phyloP scores from a whole-genome alignment of 2,329 filamentous ascomycete species.

The Scytalidium sp. region DNA sequence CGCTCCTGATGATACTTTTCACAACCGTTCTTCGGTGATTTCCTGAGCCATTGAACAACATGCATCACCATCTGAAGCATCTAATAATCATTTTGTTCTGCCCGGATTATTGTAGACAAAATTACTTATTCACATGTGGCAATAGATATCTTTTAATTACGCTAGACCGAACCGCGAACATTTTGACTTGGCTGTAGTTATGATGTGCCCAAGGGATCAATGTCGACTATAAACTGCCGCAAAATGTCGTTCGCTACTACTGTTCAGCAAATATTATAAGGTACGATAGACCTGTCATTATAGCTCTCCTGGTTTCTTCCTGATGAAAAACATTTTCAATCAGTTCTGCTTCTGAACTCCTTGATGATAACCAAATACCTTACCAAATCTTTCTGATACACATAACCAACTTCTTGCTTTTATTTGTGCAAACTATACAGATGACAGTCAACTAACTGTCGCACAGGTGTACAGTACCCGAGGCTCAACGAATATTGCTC shows the following conservation, averaged over 20 bases:
- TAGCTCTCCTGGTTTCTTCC: slow-evolving; percentile 30
- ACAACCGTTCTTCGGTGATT: slow-evolving; percentile 28
- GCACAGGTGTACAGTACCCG: background rate
- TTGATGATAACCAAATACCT: slow-evolving; percentile 65
- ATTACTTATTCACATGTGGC: too few species aligned
- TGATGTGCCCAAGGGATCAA: too few species aligned
- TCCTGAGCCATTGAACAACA: slow-evolving; percentile 47
- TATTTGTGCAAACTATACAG: slow-evolving; percentile 29
- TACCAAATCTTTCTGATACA: slow-evolving; percentile 60
- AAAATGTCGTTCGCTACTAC: too few species aligned
- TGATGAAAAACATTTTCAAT: slow-evolving; percentile 64
- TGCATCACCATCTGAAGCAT: slow-evolving; percentile 74
- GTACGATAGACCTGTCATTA: slow-evolving; percentile 2
- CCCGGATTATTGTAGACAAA: too few species aligned
- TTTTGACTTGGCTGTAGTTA: too few species aligned
- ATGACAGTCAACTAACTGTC: slow-evolving; percentile 26
- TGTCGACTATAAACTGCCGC: too few species aligned
- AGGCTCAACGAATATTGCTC: background rate
- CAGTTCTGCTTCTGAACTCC: slow-evolving; percentile 75
- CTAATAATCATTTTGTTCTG: background rate
- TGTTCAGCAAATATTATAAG: too few species aligned
- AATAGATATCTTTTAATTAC: too few species aligned
- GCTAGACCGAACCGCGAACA: too few species aligned
- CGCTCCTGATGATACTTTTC: slow-evolving; percentile 30
- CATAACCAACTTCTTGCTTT: slow-evolving; percentile 14